Percentiles rank a stretch among this genome's conserved stretches.
These are phyloP conservation scores for Xylariales sp. DNA, from an alignment of 2,329 filamentous ascomycete species.

Conservation along the genomic window DNA sequence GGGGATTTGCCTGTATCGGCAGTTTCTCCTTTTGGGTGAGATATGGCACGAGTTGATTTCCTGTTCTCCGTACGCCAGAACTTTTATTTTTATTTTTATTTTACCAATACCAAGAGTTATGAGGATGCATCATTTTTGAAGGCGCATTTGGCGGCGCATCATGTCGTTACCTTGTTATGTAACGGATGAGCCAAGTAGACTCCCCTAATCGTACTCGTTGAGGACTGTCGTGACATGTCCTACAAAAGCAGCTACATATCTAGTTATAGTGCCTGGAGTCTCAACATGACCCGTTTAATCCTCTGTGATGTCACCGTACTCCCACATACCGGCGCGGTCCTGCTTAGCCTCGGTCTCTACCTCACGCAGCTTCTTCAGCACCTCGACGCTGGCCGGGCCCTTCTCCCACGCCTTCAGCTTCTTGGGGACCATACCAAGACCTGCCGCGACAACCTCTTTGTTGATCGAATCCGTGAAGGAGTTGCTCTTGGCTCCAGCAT, in stretches of 20 bases:
- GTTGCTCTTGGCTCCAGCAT: constrained; percentile 44
- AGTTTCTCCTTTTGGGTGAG: too few species aligned
- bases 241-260: too few species aligned
- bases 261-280: too few species aligned
- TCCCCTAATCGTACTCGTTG: background rate
- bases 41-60: too few species aligned
- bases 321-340: constrained; percentile 85
- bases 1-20: too few species aligned
- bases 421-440: constrained; percentile 83
- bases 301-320: constrained; percentile 95
- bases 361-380: constrained; percentile 67
- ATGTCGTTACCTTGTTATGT: too few species aligned
- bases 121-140: too few species aligned
- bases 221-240: background rate
- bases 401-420: constrained; percentile 93
- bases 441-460: constrained; percentile 77
- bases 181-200: too few species aligned
- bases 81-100: too few species aligned
- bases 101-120: too few species aligned
- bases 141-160: too few species aligned
- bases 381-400: constrained; percentile 61
- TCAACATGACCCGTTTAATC: constrained; percentile 54
- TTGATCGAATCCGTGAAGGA: constrained; percentile 77
- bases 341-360: constrained; percentile 76
- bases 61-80: too few species aligned